phyloP scores from a whole-genome alignment of 176 grass and related monocot genomes.

The Raddia distichophylla region DNA sequence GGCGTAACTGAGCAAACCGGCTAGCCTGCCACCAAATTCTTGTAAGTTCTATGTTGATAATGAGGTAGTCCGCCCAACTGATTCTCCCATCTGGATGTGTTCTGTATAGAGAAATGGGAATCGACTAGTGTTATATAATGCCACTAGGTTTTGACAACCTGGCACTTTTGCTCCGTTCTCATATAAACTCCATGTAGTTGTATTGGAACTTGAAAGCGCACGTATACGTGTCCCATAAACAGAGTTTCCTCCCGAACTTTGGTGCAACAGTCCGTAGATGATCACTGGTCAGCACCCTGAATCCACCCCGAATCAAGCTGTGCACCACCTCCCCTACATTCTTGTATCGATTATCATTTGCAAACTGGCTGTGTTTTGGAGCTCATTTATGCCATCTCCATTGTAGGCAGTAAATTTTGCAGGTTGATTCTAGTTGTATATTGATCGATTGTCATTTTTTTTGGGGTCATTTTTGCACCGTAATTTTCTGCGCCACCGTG shows the following conservation, averaged over 20 bases:
- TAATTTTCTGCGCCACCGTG: neutral
- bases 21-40: constrained; percentile 1
- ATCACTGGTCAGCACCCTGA: constrained; percentile 9
- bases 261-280: neutral
- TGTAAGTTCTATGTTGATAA: constrained; percentile 43
- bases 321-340: constrained; percentile 48
- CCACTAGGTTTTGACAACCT: constrained; percentile 42
- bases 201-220: neutral
- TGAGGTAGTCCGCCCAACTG: constrained; percentile 20
- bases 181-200: constrained; percentile 38
- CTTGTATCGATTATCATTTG: constrained; percentile 50
- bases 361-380: constrained; percentile 49
- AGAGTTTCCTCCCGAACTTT: constrained; percentile 3
- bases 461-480: neutral
- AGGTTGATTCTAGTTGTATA: neutral
- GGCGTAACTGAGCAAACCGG: constrained; percentile 30
- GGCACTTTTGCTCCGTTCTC: constrained; percentile 8
- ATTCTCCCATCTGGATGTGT: constrained; percentile 42
- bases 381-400: constrained; percentile 12
- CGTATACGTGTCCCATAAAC: constrained; percentile 23
- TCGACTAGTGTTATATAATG: constrained; percentile 38
- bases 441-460: neutral
- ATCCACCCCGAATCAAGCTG: constrained; percentile 7
- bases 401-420: constrained; percentile 5
- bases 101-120: constrained; percentile 56